A percentile compares a stretch with the other conserved stretches of the same genome.
Conservation (phyloP, 2,329 filamentous ascomycete genomes). For the Macrophomina pseudophaseolina region DNA sequence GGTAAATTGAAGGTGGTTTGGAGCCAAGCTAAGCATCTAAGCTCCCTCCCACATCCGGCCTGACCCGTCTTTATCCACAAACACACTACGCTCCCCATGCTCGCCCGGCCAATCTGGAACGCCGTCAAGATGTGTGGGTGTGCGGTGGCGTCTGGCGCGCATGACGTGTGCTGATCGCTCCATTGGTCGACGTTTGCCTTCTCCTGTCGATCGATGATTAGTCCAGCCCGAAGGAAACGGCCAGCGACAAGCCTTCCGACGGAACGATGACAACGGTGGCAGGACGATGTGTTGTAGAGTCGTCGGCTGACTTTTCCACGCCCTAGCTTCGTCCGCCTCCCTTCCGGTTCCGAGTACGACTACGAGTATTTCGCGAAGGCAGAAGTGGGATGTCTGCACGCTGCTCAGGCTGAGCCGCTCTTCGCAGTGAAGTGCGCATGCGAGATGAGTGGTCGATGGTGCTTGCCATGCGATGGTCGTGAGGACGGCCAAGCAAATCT, state of each 20-base stretch:
- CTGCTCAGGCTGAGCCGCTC: neutral
- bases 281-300: neutral
- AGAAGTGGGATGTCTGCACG: neutral
- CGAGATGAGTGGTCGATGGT: neutral
- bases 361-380: neutral
- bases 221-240: neutral
- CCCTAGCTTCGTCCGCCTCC: neutral
- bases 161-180: slow-evolving; percentile 3
- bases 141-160: neutral
- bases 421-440: neutral
- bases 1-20: neutral
- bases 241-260: neutral
- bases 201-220: slow-evolving; percentile 6
- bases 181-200: neutral
- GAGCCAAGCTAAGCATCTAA: slow-evolving; percentile 9
- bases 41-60: slow-evolving; percentile 8
- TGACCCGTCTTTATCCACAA: neutral
- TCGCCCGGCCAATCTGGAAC: no score
- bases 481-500: neutral
- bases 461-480: neutral
- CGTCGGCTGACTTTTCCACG: neutral
- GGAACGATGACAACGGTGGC: neutral
- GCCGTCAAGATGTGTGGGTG: neutral
- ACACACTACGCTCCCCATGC: no score
- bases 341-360: neutral